These are phyloP conservation scores for Nicotiana otophora DNA, from an alignment of 257 asterid species.

Conservation along the genomic window DNA sequence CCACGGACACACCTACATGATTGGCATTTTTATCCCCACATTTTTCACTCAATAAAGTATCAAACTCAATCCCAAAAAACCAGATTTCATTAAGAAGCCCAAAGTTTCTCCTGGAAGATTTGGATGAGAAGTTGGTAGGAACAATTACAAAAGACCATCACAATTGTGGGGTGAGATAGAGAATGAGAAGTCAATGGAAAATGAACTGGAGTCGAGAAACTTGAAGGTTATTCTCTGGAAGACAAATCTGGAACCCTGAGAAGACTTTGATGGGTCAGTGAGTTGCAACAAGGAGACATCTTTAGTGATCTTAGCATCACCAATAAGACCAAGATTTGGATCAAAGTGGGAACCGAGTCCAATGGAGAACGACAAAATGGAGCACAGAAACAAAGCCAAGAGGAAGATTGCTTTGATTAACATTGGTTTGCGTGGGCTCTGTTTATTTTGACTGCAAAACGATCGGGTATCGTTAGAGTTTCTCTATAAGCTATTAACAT, in stretches of 20 bases:
- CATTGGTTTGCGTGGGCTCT: too few relatives aligned
- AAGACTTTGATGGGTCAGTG: constrained; percentile 38
- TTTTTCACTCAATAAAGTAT: too few relatives aligned
- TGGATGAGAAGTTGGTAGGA: background rate
- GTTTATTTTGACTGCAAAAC: too few relatives aligned
- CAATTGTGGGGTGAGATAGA: constrained; percentile 23
- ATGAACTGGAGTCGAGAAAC: constrained; percentile 10
- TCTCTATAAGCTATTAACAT: too few relatives aligned
- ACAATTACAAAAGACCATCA: constrained; percentile 55
- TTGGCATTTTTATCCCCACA: too few relatives aligned
- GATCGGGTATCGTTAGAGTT: too few relatives aligned
- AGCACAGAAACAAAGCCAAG: constrained; percentile 10
- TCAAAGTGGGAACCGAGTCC: constrained; percentile 40
- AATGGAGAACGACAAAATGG: constrained; percentile 11
- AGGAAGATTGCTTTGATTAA: background rate
- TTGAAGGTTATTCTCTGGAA: constrained; percentile 50
- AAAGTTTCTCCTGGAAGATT: too few relatives aligned
- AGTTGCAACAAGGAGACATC: constrained; percentile 38
- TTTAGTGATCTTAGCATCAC: constrained; percentile 47
- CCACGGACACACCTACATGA: too few relatives aligned
- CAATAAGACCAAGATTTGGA: constrained; percentile 39
- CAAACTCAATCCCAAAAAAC: too few relatives aligned
- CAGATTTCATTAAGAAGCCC: too few relatives aligned
- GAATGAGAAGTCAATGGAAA: constrained; percentile 64
- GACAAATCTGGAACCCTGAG: constrained; percentile 54